Evolutionary conservation across 2,329 filamentous ascomycete genomes (phyloP).

Genomic region (Sclerotinia minor): DNA sequence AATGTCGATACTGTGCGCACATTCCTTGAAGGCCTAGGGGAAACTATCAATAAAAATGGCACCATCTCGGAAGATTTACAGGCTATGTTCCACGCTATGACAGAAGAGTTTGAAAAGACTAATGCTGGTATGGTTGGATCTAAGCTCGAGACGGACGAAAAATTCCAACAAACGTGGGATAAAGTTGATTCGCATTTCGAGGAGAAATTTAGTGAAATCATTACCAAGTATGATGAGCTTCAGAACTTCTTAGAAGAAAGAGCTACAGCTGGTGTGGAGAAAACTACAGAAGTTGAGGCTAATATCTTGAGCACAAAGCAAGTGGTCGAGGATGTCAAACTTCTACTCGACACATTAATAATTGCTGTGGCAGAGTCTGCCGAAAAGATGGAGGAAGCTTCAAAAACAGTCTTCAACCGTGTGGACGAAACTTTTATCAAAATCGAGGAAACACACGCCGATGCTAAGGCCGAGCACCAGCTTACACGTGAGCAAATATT

Average conservation of each 20-base stretch:
- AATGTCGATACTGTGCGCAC: slow-evolving; percentile 73
- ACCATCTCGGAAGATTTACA: slow-evolving; percentile 63
- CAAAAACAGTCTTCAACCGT: slow-evolving; percentile 79
- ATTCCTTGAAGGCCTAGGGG: slow-evolving; percentile 65
- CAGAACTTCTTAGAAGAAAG: slow-evolving; percentile 73
- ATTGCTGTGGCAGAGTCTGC: slow-evolving; percentile 77
- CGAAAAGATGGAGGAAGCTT: slow-evolving; percentile 84
- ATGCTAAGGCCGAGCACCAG: slow-evolving; percentile 76
- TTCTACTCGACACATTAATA: slow-evolving; percentile 82
- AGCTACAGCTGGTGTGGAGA: slow-evolving; percentile 70
- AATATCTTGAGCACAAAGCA: slow-evolving; percentile 73
- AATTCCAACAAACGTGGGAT: slow-evolving; percentile 61
- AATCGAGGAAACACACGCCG: slow-evolving; percentile 71
- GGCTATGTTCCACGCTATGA: slow-evolving; percentile 73
- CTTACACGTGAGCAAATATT: slow-evolving; percentile 79
- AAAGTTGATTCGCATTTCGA: slow-evolving; percentile 57
- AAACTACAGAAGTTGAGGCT: slow-evolving; percentile 70
- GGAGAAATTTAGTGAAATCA: slow-evolving; percentile 71
- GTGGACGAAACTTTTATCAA: slow-evolving; percentile 77
- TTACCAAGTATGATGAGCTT: slow-evolving; percentile 86
- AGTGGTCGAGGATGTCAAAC: slow-evolving; percentile 82
- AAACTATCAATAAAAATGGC: slow-evolving; percentile 59
- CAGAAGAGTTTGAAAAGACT: slow-evolving; percentile 83
- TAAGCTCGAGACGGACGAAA: slow-evolving; percentile 82
- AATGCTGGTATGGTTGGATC: slow-evolving; percentile 75